Conservation (phyloP, 495 filamentous ascomycete genomes). For the Podospora comata region DNA sequence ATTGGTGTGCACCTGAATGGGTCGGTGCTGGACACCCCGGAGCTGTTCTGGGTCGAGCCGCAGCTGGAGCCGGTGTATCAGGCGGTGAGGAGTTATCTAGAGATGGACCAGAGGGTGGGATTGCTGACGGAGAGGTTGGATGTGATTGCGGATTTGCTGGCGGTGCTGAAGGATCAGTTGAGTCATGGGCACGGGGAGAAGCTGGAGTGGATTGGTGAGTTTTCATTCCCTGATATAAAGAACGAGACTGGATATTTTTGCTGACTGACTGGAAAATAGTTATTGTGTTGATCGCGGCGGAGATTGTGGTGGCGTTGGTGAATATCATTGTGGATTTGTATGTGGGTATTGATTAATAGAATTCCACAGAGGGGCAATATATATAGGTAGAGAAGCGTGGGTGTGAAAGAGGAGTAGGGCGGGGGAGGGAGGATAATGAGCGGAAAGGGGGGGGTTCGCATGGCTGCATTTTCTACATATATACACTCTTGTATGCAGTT, state of each 20-base stretch:
- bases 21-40: constrained; percentile 92
- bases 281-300: constrained; percentile 91
- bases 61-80: constrained; percentile 94
- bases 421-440: too few relatives aligned
- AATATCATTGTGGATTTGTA: constrained; percentile 96
- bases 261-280: constrained; percentile 48
- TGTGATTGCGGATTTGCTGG: constrained; percentile 90
- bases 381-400: neutral
- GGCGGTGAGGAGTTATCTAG: constrained; percentile 88
- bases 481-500: too few relatives aligned
- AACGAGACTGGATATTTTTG: neutral
- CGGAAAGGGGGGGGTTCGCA: too few relatives aligned
- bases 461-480: too few relatives aligned
- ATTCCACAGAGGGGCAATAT: neutral
- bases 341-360: constrained; percentile 66
- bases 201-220: constrained; percentile 90
- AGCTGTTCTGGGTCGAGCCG: constrained; percentile 97
- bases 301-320: constrained; percentile 89
- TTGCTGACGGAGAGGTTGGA: constrained; percentile 85
- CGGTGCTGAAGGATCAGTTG: constrained; percentile 93
- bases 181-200: constrained; percentile 95
- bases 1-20: constrained; percentile 99
- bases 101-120: constrained; percentile 95
- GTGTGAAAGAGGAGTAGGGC: too few relatives aligned
- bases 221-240: neutral